These are phyloP conservation scores for Rhizopogon vesiculosus DNA, from an alignment of 768 basidiomycete genomes.

Conservation along the genomic window DNA sequence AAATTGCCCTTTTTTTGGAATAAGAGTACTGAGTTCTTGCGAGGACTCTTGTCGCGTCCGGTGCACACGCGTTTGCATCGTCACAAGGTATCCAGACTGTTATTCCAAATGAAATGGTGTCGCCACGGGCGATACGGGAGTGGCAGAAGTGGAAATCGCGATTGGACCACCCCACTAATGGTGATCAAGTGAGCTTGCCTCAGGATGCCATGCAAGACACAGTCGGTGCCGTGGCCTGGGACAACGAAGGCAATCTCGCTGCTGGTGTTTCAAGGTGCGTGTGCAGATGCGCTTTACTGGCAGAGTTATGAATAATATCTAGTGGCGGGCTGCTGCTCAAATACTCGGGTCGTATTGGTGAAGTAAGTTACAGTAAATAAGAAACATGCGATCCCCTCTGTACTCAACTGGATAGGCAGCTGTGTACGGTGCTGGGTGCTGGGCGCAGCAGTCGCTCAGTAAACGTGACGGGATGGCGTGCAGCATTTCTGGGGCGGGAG, in stretches of 20 bases:
- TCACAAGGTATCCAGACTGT: slow-evolving; percentile 28
- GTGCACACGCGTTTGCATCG: slow-evolving; percentile 55
- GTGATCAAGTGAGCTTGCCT: slow-evolving; percentile 4
- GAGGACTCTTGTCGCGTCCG: slow-evolving; percentile 58
- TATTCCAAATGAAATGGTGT: slow-evolving; percentile 41
- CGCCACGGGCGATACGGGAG: slow-evolving; percentile 41
- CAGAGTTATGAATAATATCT: neutral
- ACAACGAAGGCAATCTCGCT: slow-evolving; percentile 40
- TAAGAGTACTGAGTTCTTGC: neutral
- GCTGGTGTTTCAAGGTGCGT: slow-evolving; percentile 74
- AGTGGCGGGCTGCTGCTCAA: slow-evolving; percentile 84
- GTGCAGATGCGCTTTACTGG: neutral
- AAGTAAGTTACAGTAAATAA: slow-evolving; percentile 37
- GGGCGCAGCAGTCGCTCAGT: slow-evolving; percentile 43
- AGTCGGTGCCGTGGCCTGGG: slow-evolving; percentile 71
- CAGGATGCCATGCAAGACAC: slow-evolving; percentile 60
- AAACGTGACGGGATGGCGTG: slow-evolving; percentile 46
- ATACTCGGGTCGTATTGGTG: slow-evolving; percentile 67
- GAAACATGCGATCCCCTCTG: neutral
- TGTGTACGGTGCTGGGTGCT: slow-evolving; percentile 71
- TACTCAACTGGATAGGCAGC: slow-evolving; percentile 46
- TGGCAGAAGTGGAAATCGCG: slow-evolving; percentile 61
- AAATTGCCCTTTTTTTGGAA: neutral
- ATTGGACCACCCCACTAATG: slow-evolving; percentile 21
- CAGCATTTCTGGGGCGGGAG: slow-evolving; percentile 74